Conservation (phyloP, 73 alveolate genomes). For the Uronychia setigera region DNA sequence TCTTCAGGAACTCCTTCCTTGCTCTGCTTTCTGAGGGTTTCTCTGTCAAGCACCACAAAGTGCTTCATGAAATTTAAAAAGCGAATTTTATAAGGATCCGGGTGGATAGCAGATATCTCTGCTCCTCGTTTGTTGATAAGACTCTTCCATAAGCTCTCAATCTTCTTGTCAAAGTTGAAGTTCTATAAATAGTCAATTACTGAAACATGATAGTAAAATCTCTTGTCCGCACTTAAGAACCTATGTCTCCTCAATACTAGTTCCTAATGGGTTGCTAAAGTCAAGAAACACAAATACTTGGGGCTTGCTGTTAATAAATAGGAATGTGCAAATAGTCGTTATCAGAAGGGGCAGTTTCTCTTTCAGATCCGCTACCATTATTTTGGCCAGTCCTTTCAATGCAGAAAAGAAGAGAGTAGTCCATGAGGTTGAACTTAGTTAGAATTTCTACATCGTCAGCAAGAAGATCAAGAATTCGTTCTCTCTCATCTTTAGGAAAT, state of each 20-base stretch:
- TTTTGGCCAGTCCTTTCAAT: conserved; percentile 44
- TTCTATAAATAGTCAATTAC: conserved; percentile 90
- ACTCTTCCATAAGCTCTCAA: conserved; percentile 74
- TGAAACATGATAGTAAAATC: conserved; percentile 82
- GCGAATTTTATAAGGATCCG: conserved; percentile 55
- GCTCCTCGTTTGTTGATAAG: conserved; percentile 57
- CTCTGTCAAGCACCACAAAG: no score
- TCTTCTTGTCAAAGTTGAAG: conserved; percentile 73
- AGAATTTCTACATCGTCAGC: conserved; percentile 49
- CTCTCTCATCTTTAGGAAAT: conserved; percentile 40
- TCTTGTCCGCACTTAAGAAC: conserved; percentile 51
- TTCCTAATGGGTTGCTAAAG: conserved; percentile 1
- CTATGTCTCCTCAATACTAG: conserved; percentile 36
- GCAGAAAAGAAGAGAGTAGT: conserved; percentile 56
- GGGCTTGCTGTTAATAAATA: background rate
- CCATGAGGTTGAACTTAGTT: conserved; percentile 35
- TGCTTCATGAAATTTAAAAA: conserved; percentile 59
- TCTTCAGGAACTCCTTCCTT: no score
- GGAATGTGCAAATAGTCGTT: background rate
- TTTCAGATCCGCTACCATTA: background rate
- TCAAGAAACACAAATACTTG: background rate
- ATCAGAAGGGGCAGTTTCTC: background rate
- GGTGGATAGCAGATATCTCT: conserved; percentile 80
- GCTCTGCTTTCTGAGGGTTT: no score
- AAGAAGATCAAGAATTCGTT: conserved; percentile 20